Conservation (phyloP, 1,284 basidiomycete species). For the Ganoderma boninense region DNA sequence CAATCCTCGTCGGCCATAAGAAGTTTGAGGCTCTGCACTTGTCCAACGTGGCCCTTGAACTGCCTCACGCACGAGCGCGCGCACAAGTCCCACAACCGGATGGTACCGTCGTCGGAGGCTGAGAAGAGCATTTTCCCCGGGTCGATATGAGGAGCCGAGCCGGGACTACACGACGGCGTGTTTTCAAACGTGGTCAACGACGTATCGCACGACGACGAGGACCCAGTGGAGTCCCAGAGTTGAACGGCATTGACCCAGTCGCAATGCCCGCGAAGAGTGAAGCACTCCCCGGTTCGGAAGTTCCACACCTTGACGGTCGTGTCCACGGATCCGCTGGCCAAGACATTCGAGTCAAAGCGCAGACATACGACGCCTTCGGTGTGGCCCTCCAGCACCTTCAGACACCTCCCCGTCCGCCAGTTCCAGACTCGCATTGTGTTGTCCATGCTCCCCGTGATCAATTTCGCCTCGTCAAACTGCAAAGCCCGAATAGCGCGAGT, state of each 20-base stretch:
- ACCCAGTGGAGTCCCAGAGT: slow-evolving; percentile 84
- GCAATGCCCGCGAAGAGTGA: slow-evolving; percentile 90
- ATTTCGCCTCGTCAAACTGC: slow-evolving; percentile 95
- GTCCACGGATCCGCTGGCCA: slow-evolving; percentile 93
- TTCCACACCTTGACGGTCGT: slow-evolving; percentile 96
- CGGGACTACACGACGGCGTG: slow-evolving; percentile 10
- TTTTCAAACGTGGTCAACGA: slow-evolving; percentile 46
- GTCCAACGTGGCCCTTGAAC: slow-evolving; percentile 92
- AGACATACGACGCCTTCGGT: slow-evolving; percentile 93
- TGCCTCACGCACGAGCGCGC: slow-evolving; percentile 84
- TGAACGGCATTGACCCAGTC: slow-evolving; percentile 98
- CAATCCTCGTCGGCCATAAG: slow-evolving; percentile 49
- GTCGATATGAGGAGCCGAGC: slow-evolving; percentile 59
- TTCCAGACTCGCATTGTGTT: slow-evolving; percentile 97
- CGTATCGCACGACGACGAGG: slow-evolving; percentile 48
- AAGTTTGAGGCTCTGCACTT: slow-evolving; percentile 92
- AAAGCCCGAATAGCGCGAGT: slow-evolving; percentile 91
- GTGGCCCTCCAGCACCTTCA: slow-evolving; percentile 89
- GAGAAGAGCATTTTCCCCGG: slow-evolving; percentile 96
- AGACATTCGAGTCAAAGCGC: slow-evolving; percentile 91
- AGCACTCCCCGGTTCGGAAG: slow-evolving; percentile 90
- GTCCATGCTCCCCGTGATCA: slow-evolving; percentile 98
- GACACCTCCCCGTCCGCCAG: slow-evolving; percentile 94
- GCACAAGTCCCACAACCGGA: slow-evolving; percentile 94
- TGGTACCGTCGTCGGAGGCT: slow-evolving; percentile 93